A percentile compares a stretch with the other conserved stretches of the same genome.
Evolutionary conservation across 306 rosid species (phyloP).

Genomic region (Pterocarpus santalinus): DNA sequence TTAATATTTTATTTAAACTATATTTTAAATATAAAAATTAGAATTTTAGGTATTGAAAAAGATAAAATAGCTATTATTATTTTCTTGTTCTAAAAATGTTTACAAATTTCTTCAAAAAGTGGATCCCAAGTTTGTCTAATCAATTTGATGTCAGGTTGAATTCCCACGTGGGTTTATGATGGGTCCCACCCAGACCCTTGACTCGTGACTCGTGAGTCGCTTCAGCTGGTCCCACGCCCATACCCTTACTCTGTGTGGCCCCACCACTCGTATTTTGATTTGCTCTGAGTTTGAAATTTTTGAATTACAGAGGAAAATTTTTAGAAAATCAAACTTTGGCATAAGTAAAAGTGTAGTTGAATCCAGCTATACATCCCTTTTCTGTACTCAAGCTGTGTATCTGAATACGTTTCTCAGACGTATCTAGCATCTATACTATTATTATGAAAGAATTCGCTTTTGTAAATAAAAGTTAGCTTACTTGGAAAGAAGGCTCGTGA

Average conservation of each 20-base stretch:
- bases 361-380: constrained; percentile 50
- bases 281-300: neutral
- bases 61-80: too few species aligned
- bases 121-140: neutral
- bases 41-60: too few species aligned
- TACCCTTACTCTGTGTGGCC: neutral
- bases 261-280: neutral
- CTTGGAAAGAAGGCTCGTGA: too few species aligned
- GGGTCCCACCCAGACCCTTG: neutral
- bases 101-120: too few species aligned
- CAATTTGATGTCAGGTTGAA: neutral
- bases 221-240: neutral
- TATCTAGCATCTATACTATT: neutral
- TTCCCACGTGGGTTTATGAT: constrained; percentile 1
- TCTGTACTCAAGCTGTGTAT: neutral
- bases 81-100: too few species aligned
- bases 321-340: constrained; percentile 40
- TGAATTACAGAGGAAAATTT: neutral
- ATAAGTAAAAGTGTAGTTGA: constrained; percentile 43
- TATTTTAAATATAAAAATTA: too few species aligned
- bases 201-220: neutral
- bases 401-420: neutral
- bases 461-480: too few species aligned
- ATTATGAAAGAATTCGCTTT: neutral
- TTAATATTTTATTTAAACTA: too few species aligned